Conservation (phyloP, 2,329 filamentous ascomycete genomes). For the Alternaria rosae region DNA sequence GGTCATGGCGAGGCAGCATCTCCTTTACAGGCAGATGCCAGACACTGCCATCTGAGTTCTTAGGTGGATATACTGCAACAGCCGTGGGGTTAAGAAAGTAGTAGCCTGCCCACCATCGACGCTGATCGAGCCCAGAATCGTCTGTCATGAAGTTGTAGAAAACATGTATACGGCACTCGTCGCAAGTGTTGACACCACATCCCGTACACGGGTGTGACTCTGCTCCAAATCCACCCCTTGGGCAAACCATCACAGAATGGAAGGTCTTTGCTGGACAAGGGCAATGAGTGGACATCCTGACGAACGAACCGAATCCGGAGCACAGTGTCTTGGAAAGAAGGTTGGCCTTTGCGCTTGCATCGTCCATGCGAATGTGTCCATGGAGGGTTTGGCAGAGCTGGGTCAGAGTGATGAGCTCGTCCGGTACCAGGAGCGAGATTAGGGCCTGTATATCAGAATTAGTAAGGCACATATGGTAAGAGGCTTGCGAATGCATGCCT, state of each 20-base stretch:
- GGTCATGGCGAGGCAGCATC: slow-evolving; percentile 26
- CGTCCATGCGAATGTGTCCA: slow-evolving; percentile 10
- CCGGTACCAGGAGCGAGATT: slow-evolving; percentile 8
- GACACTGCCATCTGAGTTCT: slow-evolving; percentile 6
- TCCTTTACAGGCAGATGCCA: slow-evolving; percentile 12
- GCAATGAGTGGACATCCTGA: slow-evolving; percentile 3
- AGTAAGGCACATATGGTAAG: not conserved
- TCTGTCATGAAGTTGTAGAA: slow-evolving; percentile 33
- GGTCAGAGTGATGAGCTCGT: slow-evolving; percentile 8
- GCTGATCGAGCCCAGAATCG: slow-evolving; percentile 25
- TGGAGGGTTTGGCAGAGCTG: slow-evolving; percentile 10
- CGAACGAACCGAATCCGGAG: slow-evolving; percentile 4
- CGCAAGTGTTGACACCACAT: slow-evolving; percentile 34
- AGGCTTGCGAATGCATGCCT: not conserved
- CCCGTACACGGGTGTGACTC: slow-evolving; percentile 25
- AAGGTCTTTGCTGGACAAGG: slow-evolving; percentile 9
- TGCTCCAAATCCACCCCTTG: slow-evolving; percentile 4
- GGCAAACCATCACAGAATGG: not conserved
- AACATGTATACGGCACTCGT: slow-evolving; percentile 40
- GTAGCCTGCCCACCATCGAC: slow-evolving; percentile 32
- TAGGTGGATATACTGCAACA: slow-evolving; percentile 26
- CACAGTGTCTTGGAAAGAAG: slow-evolving; percentile 19
- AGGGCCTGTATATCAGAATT: slow-evolving; percentile 4
- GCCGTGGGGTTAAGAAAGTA: slow-evolving; percentile 19
- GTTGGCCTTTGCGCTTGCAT: slow-evolving; percentile 12